These are phyloP conservation scores for Aspergillus latus DNA, from an alignment of 2,329 filamentous ascomycete species.

Conservation along the genomic window DNA sequence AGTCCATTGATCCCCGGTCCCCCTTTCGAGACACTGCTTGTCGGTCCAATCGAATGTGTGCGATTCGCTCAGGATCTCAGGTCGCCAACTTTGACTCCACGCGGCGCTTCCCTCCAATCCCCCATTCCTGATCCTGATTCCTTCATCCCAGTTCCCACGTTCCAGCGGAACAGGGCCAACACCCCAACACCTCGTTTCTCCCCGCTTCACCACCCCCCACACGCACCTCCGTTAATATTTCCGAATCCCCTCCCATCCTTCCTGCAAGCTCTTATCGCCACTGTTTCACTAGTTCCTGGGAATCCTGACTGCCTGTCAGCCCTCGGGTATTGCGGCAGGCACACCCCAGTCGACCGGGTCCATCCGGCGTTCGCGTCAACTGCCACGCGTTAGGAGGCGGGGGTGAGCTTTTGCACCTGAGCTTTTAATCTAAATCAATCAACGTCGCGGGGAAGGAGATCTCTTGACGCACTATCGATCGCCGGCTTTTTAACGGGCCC, in stretches of 20 bases:
- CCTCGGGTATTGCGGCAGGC: conserved; percentile 4
- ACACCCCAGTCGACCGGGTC: conserved; percentile 1
- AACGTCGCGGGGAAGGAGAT: conserved; percentile 7
- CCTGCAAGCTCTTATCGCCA: neutral
- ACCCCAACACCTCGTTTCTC: conserved; percentile 3
- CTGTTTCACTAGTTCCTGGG: neutral
- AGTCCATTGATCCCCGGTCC: neutral
- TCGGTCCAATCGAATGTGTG: neutral
- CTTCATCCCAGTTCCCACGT: neutral
- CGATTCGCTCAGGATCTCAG: neutral
- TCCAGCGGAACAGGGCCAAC: neutral
- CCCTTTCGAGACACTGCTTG: neutral
- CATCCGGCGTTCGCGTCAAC: neutral
- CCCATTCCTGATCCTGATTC: neutral
- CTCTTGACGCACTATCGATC: conserved; percentile 4
- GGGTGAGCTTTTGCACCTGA: conserved; percentile 5
- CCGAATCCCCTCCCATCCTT: neutral
- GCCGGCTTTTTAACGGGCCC: conserved; percentile 1
- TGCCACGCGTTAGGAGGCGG: conserved; percentile 12
- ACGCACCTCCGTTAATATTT: neutral
- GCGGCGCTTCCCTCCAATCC: neutral
- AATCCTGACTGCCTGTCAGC: neutral
- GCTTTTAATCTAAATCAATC: conserved; percentile 2
- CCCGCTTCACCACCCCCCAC: neutral
- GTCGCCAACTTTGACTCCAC: neutral